These are phyloP conservation scores for Microglena sp. DNA, from an alignment of 139 green algal species.

Conservation along the genomic window DNA sequence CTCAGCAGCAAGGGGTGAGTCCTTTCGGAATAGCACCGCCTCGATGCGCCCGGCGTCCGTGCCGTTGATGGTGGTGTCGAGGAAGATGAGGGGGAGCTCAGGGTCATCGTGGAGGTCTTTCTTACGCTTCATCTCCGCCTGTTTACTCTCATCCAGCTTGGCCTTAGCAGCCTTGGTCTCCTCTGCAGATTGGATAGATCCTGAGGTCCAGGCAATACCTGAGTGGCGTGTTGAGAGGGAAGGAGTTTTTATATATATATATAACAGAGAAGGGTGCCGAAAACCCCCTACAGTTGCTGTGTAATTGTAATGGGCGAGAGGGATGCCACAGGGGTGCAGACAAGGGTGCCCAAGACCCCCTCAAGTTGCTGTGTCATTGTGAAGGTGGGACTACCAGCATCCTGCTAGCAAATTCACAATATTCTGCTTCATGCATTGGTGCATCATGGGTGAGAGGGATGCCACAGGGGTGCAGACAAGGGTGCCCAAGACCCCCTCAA, in stretches of 20 bases:
- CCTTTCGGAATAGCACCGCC: constrained; percentile 43
- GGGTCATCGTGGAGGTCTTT: constrained; percentile 19
- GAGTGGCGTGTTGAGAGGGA: constrained; percentile 3
- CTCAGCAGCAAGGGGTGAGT: constrained; percentile 31
- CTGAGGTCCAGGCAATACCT: constrained; percentile 44
- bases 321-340: too few species aligned
- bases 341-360: too few species aligned
- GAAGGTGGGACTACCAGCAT: too few species aligned
- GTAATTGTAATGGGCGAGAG: background rate
- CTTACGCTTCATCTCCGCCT: constrained; percentile 18
- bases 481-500: too few species aligned
- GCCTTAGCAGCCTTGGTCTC: constrained; percentile 10
- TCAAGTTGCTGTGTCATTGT: too few species aligned
- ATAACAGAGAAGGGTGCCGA: background rate
- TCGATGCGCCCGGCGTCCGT: constrained; percentile 37
- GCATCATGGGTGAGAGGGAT: too few species aligned
- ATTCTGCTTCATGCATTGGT: too few species aligned
- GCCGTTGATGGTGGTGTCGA: constrained; percentile 47
- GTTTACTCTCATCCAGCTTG: background rate
- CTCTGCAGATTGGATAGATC: constrained; percentile 18
- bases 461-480: too few species aligned
- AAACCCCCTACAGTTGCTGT: background rate
- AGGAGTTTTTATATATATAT: background rate
- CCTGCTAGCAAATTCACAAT: too few species aligned
- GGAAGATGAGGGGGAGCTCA: constrained; percentile 36